phyloP scores from a whole-genome alignment of 306 rosid genomes.

The Vigna trinervia region DNA sequence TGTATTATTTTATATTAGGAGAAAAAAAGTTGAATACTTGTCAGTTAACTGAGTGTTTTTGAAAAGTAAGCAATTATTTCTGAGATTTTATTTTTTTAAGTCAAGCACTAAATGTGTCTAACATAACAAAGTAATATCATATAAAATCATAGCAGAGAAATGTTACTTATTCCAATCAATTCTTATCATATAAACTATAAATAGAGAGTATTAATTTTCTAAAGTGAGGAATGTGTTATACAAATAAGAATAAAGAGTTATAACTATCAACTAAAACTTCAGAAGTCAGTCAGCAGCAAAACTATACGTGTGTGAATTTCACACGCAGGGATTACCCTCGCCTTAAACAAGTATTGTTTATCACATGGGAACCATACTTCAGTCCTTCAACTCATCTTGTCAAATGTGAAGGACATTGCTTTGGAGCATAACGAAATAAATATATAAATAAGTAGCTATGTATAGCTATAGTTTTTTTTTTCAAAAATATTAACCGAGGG shows the following conservation, averaged over 20 bases:
- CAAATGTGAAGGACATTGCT: slow-evolving; percentile 9
- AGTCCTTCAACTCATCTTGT: neutral
- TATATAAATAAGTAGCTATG: slow-evolving; percentile 36
- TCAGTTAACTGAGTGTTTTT: neutral
- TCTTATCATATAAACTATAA: neutral
- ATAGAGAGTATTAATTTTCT: neutral
- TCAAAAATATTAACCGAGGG: slow-evolving; percentile 23
- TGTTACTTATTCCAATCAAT: neutral
- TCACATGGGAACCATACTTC: neutral
- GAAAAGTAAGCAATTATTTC: neutral
- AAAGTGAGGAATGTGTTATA: neutral
- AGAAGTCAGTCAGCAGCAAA: neutral
- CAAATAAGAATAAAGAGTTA: neutral
- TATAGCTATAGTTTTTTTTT: slow-evolving; percentile 45
- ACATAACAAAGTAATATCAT: neutral
- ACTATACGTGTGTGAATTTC: neutral
- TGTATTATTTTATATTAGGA: neutral
- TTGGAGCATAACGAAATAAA: slow-evolving; percentile 31
- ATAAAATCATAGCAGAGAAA: neutral
- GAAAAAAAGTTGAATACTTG: neutral
- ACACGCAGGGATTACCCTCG: neutral
- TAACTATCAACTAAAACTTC: neutral
- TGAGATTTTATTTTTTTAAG: neutral
- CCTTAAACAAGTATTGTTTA: neutral
- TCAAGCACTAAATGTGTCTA: neutral